These are phyloP conservation scores for Linum lewisii DNA, from an alignment of 345 rosid species.

Conservation along the genomic window DNA sequence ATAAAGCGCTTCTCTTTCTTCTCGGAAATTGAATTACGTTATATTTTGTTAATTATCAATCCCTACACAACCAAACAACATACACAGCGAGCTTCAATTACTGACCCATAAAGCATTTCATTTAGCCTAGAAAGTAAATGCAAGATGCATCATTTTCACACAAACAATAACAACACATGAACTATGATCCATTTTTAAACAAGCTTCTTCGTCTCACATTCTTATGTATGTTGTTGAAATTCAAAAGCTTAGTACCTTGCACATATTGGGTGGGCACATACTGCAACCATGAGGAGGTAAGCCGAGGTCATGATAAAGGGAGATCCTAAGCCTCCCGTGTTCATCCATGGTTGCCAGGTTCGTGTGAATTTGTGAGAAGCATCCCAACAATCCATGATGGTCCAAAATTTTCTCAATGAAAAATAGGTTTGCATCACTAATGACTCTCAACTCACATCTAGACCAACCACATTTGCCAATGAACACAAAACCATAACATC, in stretches of 20 bases:
- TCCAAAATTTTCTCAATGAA: slow-evolving; percentile 74
- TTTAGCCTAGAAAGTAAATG: no score
- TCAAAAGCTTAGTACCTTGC: slow-evolving; percentile 44
- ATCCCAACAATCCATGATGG: slow-evolving; percentile 44
- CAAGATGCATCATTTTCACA: no score
- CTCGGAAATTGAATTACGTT: slow-evolving; percentile 19
- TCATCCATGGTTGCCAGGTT: slow-evolving; percentile 43
- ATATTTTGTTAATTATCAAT: slow-evolving; percentile 40
- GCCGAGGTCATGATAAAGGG: slow-evolving; percentile 41
- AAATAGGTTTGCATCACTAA: slow-evolving; percentile 75
- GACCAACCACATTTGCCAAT: neutral
- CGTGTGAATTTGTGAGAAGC: slow-evolving; percentile 57
- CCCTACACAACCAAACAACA: slow-evolving; percentile 36
- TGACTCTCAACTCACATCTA: slow-evolving; percentile 69
- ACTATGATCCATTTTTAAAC: no score
- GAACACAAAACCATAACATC: slow-evolving; percentile 5
- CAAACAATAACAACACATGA: no score
- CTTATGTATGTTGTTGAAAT: no score
- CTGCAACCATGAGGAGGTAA: slow-evolving; percentile 46
- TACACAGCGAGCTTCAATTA: neutral
- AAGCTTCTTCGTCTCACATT: no score
- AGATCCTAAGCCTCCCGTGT: slow-evolving; percentile 46
- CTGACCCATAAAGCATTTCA: no score
- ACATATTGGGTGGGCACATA: slow-evolving; percentile 58
- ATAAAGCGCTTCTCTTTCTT: slow-evolving; percentile 29